Conservation (phyloP, 306 rosid genomes). For the Quercus cerris region DNA sequence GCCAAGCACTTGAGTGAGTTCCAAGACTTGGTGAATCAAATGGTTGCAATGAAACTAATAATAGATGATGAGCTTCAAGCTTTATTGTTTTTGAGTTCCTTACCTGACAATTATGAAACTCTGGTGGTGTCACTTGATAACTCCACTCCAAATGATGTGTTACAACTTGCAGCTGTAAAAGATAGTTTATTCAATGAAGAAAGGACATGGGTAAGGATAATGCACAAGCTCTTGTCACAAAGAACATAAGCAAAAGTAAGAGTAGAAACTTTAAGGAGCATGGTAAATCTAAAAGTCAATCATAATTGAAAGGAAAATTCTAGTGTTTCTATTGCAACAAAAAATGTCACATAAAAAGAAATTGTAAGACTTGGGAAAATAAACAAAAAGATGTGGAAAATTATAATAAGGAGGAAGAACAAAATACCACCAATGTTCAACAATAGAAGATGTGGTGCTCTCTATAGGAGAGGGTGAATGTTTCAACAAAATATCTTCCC, state of each 20-base stretch:
- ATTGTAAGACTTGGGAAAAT: too few relatives aligned
- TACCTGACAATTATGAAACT: neutral
- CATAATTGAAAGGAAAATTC: neutral
- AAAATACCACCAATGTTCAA: too few relatives aligned
- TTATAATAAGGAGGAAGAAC: too few relatives aligned
- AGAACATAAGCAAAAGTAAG: neutral
- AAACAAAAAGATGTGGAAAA: too few relatives aligned
- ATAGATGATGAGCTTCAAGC: too few relatives aligned
- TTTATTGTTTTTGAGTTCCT: neutral
- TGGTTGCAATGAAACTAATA: too few relatives aligned
- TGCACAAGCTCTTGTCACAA: neutral
- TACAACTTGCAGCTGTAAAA: neutral
- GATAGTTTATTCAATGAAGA: neutral
- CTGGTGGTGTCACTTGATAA: neutral
- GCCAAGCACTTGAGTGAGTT: too few relatives aligned
- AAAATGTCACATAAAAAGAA: neutral
- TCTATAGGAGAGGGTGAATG: too few relatives aligned
- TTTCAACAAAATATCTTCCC: too few relatives aligned
- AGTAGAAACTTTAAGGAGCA: neutral
- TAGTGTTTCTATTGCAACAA: neutral
- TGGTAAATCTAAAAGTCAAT: neutral
- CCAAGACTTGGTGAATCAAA: too few relatives aligned
- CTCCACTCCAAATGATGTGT: neutral
- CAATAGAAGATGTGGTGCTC: too few relatives aligned
- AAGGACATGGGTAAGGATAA: neutral